Evolutionary conservation across 257 asterid species (phyloP).

Genomic region (Przewalskia tangutica): DNA sequence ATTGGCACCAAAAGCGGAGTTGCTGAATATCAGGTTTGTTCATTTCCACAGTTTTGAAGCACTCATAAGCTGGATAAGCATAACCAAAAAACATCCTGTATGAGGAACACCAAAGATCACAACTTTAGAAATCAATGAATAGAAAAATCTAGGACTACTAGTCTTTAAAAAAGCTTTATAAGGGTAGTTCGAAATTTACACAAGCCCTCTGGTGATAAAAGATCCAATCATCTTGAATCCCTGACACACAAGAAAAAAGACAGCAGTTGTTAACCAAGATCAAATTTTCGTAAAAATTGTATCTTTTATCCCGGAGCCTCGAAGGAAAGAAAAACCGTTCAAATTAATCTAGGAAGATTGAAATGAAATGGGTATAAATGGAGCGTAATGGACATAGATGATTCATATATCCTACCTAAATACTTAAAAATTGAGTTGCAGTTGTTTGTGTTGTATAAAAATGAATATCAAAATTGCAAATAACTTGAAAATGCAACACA

Average conservation of each 20-base stretch:
- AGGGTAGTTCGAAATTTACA: slow-evolving; percentile 30
- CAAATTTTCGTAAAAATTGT: too few species aligned
- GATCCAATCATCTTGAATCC: slow-evolving; percentile 85
- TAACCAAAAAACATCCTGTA: slow-evolving; percentile 84
- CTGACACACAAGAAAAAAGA: slow-evolving; percentile 27
- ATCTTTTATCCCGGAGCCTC: too few species aligned
- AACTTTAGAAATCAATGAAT: background rate
- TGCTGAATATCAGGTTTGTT: slow-evolving; percentile 84
- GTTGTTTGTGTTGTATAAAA: background rate
- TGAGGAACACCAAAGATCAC: slow-evolving; percentile 3
- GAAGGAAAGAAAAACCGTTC: too few species aligned
- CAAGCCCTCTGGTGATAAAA: slow-evolving; percentile 66
- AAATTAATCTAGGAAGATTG: background rate
- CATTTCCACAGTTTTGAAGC: slow-evolving; percentile 79
- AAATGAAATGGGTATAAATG: background rate
- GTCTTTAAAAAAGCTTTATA: background rate
- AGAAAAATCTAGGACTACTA: background rate
- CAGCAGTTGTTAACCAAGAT: slow-evolving; percentile 1
- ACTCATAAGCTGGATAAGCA: slow-evolving; percentile 86
- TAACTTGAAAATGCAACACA: background rate
- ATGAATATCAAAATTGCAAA: background rate
- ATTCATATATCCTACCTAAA: background rate
- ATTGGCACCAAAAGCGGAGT: slow-evolving; percentile 96
- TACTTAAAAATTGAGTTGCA: background rate
- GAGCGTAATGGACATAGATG: too few species aligned